Conservation (phyloP, 2,329 filamentous ascomycete species). For the Ascochyta pisi region DNA sequence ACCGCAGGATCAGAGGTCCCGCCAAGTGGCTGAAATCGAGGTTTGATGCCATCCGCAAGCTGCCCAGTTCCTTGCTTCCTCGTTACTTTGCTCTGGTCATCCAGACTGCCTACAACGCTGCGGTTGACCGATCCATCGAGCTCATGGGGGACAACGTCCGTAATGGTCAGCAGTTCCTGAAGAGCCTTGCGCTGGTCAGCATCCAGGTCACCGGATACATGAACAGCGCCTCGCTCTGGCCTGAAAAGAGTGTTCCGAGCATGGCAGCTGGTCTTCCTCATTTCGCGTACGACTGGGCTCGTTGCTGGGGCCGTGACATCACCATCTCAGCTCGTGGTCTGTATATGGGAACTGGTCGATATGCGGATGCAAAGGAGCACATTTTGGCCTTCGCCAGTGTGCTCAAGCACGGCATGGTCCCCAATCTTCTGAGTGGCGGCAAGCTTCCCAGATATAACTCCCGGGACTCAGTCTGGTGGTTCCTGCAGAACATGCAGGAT, state of each 20-base stretch:
- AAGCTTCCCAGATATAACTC: slow-evolving; percentile 92
- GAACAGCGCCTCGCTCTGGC: slow-evolving; percentile 89
- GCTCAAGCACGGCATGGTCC: slow-evolving; percentile 97
- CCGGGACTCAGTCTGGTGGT: slow-evolving; percentile 97
- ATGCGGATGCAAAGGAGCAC: slow-evolving; percentile 88
- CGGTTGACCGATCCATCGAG: slow-evolving; percentile 77
- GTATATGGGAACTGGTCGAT: slow-evolving; percentile 89
- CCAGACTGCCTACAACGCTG: slow-evolving; percentile 85
- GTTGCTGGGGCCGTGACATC: slow-evolving; percentile 96
- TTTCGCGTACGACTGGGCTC: slow-evolving; percentile 91
- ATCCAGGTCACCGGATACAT: slow-evolving; percentile 89
- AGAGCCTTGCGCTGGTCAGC: slow-evolving; percentile 88
- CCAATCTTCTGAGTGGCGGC: slow-evolving; percentile 87
- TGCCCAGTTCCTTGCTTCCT: slow-evolving; percentile 89
- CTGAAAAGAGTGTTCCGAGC: slow-evolving; percentile 81
- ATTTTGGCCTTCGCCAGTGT: slow-evolving; percentile 95
- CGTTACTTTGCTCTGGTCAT: slow-evolving; percentile 92
- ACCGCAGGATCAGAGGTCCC: slow-evolving; percentile 68
- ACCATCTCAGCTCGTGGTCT: slow-evolving; percentile 94
- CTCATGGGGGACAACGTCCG: slow-evolving; percentile 80
- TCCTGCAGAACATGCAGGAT: slow-evolving; percentile 93
- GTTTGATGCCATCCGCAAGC: slow-evolving; percentile 81
- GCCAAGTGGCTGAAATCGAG: slow-evolving; percentile 82
- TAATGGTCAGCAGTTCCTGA: slow-evolving; percentile 85
- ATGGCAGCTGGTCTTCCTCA: slow-evolving; percentile 93